Base-by-base conservation (phyloP, 495 filamentous ascomycete species). In the Polyplosphaeria fusca region DNA sequence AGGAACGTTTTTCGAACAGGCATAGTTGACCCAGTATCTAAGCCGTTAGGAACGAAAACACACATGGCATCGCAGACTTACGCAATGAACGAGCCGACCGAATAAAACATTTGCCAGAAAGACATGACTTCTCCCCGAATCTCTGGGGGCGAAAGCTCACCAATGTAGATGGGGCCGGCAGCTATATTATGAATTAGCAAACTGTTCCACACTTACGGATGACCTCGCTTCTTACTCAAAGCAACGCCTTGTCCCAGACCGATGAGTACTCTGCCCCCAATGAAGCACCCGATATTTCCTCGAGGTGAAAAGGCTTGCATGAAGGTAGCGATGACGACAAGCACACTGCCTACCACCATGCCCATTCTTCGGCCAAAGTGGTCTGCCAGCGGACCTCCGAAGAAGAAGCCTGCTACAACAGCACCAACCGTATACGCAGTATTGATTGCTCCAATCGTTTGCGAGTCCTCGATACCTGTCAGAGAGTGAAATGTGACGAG, bases 41-140 rank as follows among this genome's bases (percentile, higher is more conserved):
- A 9, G 4, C 4, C 4, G 35, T 1, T 43, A 16, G 5, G 1
- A 28, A 12, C 19, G 27, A 41, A 43, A 40, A 16, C 5, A 12
- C 16, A 20, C 16, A 30, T 37, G 73, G 78, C n/a, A n/a, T n/a
- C n/a, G n/a, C n/a, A n/a, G n/a, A n/a, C n/a, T n/a, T n/a, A 82
- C 61, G 81, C 82, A 61, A 85, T 81, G 67, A 83, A 84, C 25
- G 77, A 78, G 22, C 81, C 81, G 25, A 84, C 82, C 23, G 74
- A 78, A 71, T 83, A 85, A 68, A 83, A 84, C 70, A 82, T 80
- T 68, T 85, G 81, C 82, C 80, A 85, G 59, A 83, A 81, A n/a
- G 78, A 77, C 82, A 85, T 82, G 61, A 85, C 81, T 58, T 76
- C 76, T 51, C 82, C 82, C 42, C 82, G 78, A 55, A 83, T 83